Evolutionary conservation across 75 land plant genomes (phyloP).

Genomic region (Pinus albicaulis): DNA sequence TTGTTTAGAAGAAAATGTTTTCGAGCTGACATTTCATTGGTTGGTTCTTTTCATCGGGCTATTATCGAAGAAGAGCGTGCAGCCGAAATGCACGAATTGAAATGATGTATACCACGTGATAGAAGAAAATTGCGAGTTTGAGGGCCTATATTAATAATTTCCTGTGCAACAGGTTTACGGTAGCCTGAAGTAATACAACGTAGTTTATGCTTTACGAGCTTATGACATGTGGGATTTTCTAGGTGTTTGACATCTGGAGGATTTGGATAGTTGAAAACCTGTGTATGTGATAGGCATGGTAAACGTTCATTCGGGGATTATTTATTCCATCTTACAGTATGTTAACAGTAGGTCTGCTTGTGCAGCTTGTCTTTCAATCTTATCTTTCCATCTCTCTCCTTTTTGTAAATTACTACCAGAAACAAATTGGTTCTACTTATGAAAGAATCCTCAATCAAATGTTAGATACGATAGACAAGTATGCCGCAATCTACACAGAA

Average conservation of each 20-base stretch:
- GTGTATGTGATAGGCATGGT: background rate
- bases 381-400: no score
- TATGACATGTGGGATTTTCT: background rate
- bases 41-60: background rate
- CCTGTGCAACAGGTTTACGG: background rate
- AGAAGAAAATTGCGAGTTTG: background rate
- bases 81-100: background rate
- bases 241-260: background rate
- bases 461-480: background rate
- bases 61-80: background rate
- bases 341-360: background rate
- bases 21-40: background rate
- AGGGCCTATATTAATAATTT: background rate
- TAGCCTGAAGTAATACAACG: background rate
- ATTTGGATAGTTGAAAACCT: background rate
- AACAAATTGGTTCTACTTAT: background rate
- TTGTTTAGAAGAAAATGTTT: background rate
- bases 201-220: background rate
- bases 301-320: background rate
- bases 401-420: background rate
- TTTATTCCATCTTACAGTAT: background rate
- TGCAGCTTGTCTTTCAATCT: no score
- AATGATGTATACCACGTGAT: background rate
- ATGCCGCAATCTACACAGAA: no score
- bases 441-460: background rate